A percentile compares a stretch with the other conserved stretches of the same genome.
phyloP scores from a whole-genome alignment of 371 early-diverging fungal genomes.

The Fennellomyces sp. region DNA sequence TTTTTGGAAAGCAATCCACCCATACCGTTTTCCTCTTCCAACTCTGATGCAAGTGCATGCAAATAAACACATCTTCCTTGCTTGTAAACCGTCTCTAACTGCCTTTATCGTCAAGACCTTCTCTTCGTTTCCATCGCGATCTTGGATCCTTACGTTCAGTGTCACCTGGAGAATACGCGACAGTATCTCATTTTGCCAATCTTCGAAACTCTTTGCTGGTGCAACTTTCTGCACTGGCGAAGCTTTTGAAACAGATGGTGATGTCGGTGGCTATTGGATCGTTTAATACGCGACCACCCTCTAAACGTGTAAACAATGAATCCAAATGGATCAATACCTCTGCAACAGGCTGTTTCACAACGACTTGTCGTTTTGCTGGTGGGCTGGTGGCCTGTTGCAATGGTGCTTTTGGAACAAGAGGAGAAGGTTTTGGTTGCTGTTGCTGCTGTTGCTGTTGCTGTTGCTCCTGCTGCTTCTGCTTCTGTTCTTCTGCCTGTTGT shows the following conservation, averaged over 20 bases:
- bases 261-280: neutral
- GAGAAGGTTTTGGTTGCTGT: no score
- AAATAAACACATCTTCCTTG: slow-evolving; percentile 44
- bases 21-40: slow-evolving; percentile 45
- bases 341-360: neutral
- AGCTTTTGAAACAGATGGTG: neutral
- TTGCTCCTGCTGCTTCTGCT: slow-evolving; percentile 12
- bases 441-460: slow-evolving; percentile 9
- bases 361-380: slow-evolving; percentile 1
- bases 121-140: neutral
- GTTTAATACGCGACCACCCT: no score
- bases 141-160: slow-evolving; percentile 62
- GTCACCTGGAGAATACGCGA: slow-evolving; percentile 84
- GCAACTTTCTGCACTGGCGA: slow-evolving; percentile 6
- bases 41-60: slow-evolving; percentile 32
- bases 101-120: slow-evolving; percentile 6
- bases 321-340: neutral
- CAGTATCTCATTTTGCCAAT: slow-evolving; percentile 87
- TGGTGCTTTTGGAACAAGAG: slow-evolving; percentile 8
- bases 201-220: slow-evolving; percentile 69
- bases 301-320: neutral
- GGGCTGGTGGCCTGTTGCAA: neutral
- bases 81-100: slow-evolving; percentile 32
- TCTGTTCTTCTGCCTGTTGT: slow-evolving; percentile 35
- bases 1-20: no score